Percentiles rank a stretch among this genome's conserved stretches.
Evolutionary conservation across 768 basidiomycete genomes (phyloP).

Genomic region (Scleroderma citrinum): DNA sequence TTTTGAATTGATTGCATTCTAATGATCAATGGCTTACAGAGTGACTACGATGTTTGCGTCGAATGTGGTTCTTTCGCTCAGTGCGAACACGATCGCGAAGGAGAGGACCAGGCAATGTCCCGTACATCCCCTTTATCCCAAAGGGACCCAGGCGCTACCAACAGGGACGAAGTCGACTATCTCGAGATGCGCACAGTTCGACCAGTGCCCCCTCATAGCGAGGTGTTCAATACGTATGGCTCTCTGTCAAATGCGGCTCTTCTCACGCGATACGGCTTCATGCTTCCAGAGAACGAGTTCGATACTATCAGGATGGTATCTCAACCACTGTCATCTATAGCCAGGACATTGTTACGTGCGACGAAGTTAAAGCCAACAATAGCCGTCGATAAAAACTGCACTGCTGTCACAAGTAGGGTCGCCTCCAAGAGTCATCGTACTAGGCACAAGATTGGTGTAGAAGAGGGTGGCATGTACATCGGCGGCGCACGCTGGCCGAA

Average conservation of each 20-base stretch:
- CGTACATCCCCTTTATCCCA: slow-evolving; percentile 7
- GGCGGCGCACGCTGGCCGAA: slow-evolving; percentile 6
- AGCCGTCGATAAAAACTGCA: background rate
- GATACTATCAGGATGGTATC: slow-evolving; percentile 42
- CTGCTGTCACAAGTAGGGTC: slow-evolving; percentile 15
- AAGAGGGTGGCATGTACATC: slow-evolving; percentile 18
- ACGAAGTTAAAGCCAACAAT: slow-evolving; percentile 5
- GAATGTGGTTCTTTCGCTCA: slow-evolving; percentile 63
- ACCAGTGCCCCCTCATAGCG: slow-evolving; percentile 41
- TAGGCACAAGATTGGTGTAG: slow-evolving; percentile 25
- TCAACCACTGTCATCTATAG: slow-evolving; percentile 15
- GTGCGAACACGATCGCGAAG: slow-evolving; percentile 59
- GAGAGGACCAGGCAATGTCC: slow-evolving; percentile 3
- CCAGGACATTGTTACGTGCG: slow-evolving; percentile 8
- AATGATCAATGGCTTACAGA: slow-evolving; percentile 35
- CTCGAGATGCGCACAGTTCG: slow-evolving; percentile 67
- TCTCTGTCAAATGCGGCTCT: slow-evolving; percentile 59
- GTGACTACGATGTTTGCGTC: slow-evolving; percentile 67
- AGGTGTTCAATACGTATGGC: slow-evolving; percentile 81
- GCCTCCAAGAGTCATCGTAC: slow-evolving; percentile 5
- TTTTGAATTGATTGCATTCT: background rate
- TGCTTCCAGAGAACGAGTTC: slow-evolving; percentile 65
- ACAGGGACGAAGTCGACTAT: slow-evolving; percentile 27
- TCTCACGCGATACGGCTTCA: slow-evolving; percentile 66
- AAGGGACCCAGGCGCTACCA: slow-evolving; percentile 5